Evolutionary conservation across 768 basidiomycete species (phyloP), one percentile per base, ranked within the genome.

Genomic region (Hygrophoropsis aurantiaca): DNA sequence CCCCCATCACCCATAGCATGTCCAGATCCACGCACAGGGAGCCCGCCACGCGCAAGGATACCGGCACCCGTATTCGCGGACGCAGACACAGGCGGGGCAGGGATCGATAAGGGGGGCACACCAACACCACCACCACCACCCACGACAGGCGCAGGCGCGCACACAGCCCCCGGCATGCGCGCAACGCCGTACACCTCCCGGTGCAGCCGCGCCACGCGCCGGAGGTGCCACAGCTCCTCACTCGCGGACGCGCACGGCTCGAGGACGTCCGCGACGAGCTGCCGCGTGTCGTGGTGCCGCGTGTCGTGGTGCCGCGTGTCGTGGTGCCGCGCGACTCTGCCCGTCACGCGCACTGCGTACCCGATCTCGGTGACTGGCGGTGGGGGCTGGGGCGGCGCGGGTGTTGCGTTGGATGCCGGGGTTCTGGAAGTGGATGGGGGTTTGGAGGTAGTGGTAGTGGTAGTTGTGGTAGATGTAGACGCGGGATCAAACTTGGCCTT

Each of bases 151-250:
- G n/a, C n/a, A n/a, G 53, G 40, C 15, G 58, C 40, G 20, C 77
- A 79, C 16, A 84, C 72, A 9, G 72, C 57, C 51, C 87, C 89
- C 0, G 79, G 76, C 20, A 59, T 24, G 27, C n/a, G n/a, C 8
- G 68, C 45, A 0, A 70, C 53, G 4, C 71, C 74, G 55, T 88
- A 90, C 25, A 65, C 67, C 1, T 67, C 71, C 50, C 67, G 64
- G 57, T 86, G 85, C 5, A 87, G 66, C 1, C 71, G 57, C 4
- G 69, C 66, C 9, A 87, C 84, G 4, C 50, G 57, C 40, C 70
- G 66, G 70, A 79, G 78, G 53, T 90, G 87, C 3, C 56, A 49
- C 6, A 81, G 70, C 61, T 89, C 84, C 3, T 86, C 83, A 51
- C 81, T 81, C 0, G 64, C 58, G 9, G 80, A 78, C 15, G 48